Percentiles rank a stretch among this genome's conserved stretches.
These are phyloP conservation scores for Begonia peltatifolia DNA, from an alignment of 306 rosid species.

Conservation along the genomic window DNA sequence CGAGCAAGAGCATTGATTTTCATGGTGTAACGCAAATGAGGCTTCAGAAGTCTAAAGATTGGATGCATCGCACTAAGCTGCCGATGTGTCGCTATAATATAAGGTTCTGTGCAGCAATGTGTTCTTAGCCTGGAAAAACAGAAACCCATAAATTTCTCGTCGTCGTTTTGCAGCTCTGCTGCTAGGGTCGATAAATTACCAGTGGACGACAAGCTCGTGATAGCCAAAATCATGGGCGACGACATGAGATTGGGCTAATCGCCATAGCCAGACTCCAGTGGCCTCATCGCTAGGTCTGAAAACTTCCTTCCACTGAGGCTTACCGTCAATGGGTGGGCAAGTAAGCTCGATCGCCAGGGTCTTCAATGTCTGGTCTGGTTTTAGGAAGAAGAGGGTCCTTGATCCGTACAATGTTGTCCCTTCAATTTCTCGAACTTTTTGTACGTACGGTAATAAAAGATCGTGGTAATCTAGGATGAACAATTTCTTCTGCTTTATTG, in stretches of 20 bases:
- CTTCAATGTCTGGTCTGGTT: slow-evolving; percentile 27
- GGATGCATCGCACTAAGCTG: slow-evolving; percentile 85
- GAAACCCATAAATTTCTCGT: too few species aligned
- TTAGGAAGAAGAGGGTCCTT: slow-evolving; percentile 55
- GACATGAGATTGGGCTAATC: slow-evolving; percentile 74
- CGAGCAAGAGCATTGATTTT: slow-evolving; percentile 87
- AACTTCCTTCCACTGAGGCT: slow-evolving; percentile 59
- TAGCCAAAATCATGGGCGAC: slow-evolving; percentile 72
- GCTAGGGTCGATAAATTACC: slow-evolving; percentile 21
- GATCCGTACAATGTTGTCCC: slow-evolving; percentile 76
- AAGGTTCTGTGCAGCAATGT: slow-evolving; percentile 67
- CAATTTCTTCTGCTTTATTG: slow-evolving; percentile 44
- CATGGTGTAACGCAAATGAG: slow-evolving; percentile 87
- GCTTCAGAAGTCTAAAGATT: slow-evolving; percentile 53
- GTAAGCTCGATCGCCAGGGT: slow-evolving; percentile 64
- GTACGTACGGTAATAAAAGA: slow-evolving; percentile 46
- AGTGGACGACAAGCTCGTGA: slow-evolving; percentile 81
- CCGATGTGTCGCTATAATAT: slow-evolving; percentile 62
- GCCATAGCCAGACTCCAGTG: slow-evolving; percentile 77
- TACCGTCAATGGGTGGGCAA: slow-evolving; percentile 52
- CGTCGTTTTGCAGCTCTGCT: too few species aligned
- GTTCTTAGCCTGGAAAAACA: slow-evolving; percentile 52
- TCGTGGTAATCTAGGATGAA: slow-evolving; percentile 76
- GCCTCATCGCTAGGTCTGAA: slow-evolving; percentile 43
- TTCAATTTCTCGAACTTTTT: slow-evolving; percentile 34